Percentiles rank a stretch among this genome's conserved stretches.
Evolutionary conservation across 148 eudicot genomes (phyloP).

Genomic region (Amaranthus cruentus): DNA sequence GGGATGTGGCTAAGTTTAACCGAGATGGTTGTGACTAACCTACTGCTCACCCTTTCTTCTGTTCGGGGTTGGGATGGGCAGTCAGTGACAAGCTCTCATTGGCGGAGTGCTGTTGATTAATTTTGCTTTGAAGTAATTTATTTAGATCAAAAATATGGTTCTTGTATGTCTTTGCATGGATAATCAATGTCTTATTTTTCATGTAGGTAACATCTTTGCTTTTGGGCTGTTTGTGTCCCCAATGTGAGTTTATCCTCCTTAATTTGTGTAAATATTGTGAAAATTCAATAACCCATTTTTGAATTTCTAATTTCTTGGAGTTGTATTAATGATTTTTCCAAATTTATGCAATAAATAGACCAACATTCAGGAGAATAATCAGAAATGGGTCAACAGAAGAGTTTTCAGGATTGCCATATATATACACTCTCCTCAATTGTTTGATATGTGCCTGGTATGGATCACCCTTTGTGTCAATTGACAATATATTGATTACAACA

Average conservation of each 20-base stretch:
- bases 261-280: not conserved
- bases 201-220: slow-evolving; percentile 75
- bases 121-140: not conserved
- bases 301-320: not conserved
- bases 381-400: slow-evolving; percentile 55
- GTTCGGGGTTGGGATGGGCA: not conserved
- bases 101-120: not conserved
- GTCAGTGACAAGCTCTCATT: not conserved
- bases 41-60: not conserved
- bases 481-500: slow-evolving; percentile 51
- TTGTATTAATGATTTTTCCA: not conserved
- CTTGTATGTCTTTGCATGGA: not conserved
- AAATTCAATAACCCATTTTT: not conserved
- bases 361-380: slow-evolving; percentile 67
- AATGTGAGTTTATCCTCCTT: slow-evolving; percentile 45
- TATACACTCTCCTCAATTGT: slow-evolving; percentile 74
- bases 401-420: slow-evolving; percentile 77
- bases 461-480: slow-evolving; percentile 57
- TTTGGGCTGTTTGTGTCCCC: slow-evolving; percentile 74
- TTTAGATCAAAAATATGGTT: not conserved
- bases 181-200: not conserved
- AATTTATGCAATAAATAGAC: slow-evolving; percentile 20
- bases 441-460: slow-evolving; percentile 80
- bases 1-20: too few relatives aligned
- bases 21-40: too few relatives aligned